These are phyloP conservation scores for Tylopilus cervinicoccineus DNA, from an alignment of 768 basidiomycete species.

Conservation along the genomic window DNA sequence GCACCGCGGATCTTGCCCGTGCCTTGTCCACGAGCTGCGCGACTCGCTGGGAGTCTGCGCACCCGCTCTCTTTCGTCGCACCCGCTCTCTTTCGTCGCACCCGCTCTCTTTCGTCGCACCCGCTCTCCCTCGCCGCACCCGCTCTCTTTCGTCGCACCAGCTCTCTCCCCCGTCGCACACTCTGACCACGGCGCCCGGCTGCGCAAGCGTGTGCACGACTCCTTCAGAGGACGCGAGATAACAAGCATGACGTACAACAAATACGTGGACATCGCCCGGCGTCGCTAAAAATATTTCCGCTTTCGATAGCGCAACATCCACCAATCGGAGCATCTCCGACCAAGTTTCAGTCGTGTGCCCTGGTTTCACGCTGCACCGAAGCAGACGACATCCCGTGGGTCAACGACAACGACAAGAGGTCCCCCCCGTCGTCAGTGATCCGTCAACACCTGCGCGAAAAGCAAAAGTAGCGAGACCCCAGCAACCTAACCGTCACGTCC, in stretches of 20 bases:
- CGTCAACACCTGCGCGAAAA: conserved; percentile 49
- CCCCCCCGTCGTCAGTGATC: conserved; percentile 29
- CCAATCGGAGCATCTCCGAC: conserved; percentile 45
- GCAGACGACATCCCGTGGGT: conserved; percentile 62
- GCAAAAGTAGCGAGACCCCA: conserved; percentile 51
- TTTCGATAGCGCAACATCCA: conserved; percentile 49
- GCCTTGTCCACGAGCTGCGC: conserved; percentile 52
- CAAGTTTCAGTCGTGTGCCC: neutral
- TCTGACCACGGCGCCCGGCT: conserved; percentile 29
- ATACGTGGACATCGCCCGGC: conserved; percentile 51
- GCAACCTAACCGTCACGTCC: conserved; percentile 36
- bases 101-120: conserved; percentile 41
- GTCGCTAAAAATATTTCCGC: conserved; percentile 53
- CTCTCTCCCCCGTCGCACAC: conserved; percentile 38
- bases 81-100: conserved; percentile 52
- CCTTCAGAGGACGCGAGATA: conserved; percentile 36
- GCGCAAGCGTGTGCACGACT: conserved; percentile 40
- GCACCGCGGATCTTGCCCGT: conserved; percentile 44
- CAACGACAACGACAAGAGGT: conserved; percentile 50
- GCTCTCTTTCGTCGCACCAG: conserved; percentile 53
- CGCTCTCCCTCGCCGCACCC: conserved; percentile 42
- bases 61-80: too few species aligned
- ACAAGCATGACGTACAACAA: conserved; percentile 48
- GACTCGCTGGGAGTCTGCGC: conserved; percentile 50
- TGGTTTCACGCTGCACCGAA: conserved; percentile 38